A percentile compares a stretch with the other conserved stretches of the same genome.
Conservation (phyloP, 192 early-diverging fungal genomes). For the Coemansia sp. region DNA sequence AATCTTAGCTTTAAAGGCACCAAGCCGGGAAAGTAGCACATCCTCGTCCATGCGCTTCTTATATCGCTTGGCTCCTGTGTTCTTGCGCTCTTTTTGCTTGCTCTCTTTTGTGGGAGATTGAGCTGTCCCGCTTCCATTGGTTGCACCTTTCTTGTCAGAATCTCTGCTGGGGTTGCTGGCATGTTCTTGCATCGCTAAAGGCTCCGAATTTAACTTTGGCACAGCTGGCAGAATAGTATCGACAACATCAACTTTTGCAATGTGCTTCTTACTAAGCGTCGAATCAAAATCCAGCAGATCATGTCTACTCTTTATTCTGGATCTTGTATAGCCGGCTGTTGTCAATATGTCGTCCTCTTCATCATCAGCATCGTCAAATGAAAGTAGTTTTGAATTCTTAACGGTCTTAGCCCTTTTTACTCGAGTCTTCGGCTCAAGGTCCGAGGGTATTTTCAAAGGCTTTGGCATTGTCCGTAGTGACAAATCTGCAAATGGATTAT, state of each 20-base stretch:
- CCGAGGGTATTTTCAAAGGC: constrained; percentile 11
- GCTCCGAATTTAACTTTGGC: not conserved
- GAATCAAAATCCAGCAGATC: constrained; percentile 58
- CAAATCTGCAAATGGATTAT: constrained; percentile 93
- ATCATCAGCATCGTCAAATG: constrained; percentile 84
- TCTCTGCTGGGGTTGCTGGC: too few relatives aligned
- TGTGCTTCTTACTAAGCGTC: constrained; percentile 16
- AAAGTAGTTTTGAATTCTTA: constrained; percentile 64
- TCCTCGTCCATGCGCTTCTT: constrained; percentile 43
- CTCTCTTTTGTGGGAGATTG: constrained; percentile 18
- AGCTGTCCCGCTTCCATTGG: not conserved
- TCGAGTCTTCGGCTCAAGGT: not conserved
- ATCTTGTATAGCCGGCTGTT: not conserved
- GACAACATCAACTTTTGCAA: not conserved
- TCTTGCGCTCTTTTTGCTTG: constrained; percentile 9
- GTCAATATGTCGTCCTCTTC: constrained; percentile 47
- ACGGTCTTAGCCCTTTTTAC: constrained; percentile 38
- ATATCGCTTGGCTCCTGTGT: constrained; percentile 3
- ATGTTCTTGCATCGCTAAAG: not conserved
- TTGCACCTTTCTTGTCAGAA: not conserved
- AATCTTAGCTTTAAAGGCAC: constrained; percentile 37
- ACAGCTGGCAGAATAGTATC: constrained; percentile 33
- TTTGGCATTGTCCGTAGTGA: constrained; percentile 60
- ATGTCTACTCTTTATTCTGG: constrained; percentile 73
- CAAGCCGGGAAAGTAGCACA: constrained; percentile 52